A percentile compares a stretch with the other conserved stretches of the same genome.
phyloP scores from a whole-genome alignment of 2,329 filamentous ascomycete genomes.

The Colletotrichum sp. region DNA sequence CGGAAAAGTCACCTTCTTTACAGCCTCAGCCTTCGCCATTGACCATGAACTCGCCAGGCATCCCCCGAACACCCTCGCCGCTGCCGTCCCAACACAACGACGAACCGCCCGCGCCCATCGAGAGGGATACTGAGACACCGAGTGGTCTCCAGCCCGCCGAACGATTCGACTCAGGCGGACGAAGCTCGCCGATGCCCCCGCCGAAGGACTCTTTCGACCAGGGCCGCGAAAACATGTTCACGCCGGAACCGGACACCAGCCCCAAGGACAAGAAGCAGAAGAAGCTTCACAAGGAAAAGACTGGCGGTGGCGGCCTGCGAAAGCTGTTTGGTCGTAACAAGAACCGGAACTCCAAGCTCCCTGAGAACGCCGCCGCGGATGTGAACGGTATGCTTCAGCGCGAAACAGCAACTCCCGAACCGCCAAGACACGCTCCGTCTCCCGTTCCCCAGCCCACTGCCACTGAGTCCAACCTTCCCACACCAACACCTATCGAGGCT shows the following conservation, averaged over 20 bases:
- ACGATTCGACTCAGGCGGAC: constrained; percentile 33
- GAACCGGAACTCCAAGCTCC: constrained; percentile 62
- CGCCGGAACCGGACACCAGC: constrained; percentile 46
- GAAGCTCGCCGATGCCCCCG: constrained; percentile 44
- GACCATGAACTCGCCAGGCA: constrained; percentile 25
- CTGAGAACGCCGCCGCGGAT: constrained; percentile 57
- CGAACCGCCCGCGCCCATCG: constrained; percentile 31
- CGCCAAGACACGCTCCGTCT: constrained; percentile 25
- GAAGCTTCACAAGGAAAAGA: constrained; percentile 61
- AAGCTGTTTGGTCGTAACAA: constrained; percentile 72
- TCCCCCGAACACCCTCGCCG: neutral
- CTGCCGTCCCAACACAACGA: constrained; percentile 11
- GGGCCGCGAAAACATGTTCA: constrained; percentile 40
- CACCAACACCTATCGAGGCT: constrained; percentile 20
- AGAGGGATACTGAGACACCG: constrained; percentile 42
- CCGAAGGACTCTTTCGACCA: constrained; percentile 38
- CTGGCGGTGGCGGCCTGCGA: constrained; percentile 55
- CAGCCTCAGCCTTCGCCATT: constrained; percentile 27
- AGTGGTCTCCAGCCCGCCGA: constrained; percentile 40
- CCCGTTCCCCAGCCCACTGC: constrained; percentile 22
- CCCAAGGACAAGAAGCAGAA: constrained; percentile 53
- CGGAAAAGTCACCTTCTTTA: constrained; percentile 43
- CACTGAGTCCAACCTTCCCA: constrained; percentile 21
- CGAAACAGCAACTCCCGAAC: constrained; percentile 28
- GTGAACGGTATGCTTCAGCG: constrained; percentile 56